Conservation (phyloP, 768 basidiomycete species). For the Psilocybe sp. region DNA sequence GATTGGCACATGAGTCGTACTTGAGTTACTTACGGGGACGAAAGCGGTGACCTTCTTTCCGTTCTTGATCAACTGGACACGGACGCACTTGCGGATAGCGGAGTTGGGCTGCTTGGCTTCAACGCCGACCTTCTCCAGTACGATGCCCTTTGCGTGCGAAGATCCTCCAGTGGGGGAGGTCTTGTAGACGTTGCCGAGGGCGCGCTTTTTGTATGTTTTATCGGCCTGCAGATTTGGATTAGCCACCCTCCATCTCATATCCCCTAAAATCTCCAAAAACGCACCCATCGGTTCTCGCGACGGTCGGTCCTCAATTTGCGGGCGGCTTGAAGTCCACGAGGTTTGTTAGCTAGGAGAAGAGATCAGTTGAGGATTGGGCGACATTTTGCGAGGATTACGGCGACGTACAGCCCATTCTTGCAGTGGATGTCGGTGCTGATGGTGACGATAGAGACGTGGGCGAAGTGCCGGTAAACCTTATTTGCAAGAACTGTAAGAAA, state of each 20-base stretch:
- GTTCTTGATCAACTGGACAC: conserved; percentile 99
- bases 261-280: conserved; percentile 22
- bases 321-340: conserved; percentile 97
- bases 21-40: conserved; percentile 93
- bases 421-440: conserved; percentile 49
- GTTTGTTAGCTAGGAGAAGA: conserved; percentile 81
- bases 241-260: conserved; percentile 2
- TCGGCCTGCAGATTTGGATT: conserved; percentile 66
- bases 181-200: conserved; percentile 99
- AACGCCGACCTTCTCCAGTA: conserved; percentile 99
- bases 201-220: conserved; percentile 99
- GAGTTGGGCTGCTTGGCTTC: conserved; percentile 99
- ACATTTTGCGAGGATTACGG: conserved; percentile 11
- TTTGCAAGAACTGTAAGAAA: conserved; percentile 39
- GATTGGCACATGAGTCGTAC: too few species aligned
- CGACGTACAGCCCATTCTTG: conserved; percentile 85
- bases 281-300: conserved; percentile 95
- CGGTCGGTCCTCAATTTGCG: conserved; percentile 95
- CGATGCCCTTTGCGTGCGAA: conserved; percentile 99
- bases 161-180: conserved; percentile 99
- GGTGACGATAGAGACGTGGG: conserved; percentile 25
- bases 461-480: conserved; percentile 43
- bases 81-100: conserved; percentile 99
- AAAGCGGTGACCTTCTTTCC: conserved; percentile 99
- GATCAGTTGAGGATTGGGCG: conserved; percentile 10